Evolutionary conservation across 78 protist species (phyloP).

Genomic region (Dictyostelium firmibasis): DNA sequence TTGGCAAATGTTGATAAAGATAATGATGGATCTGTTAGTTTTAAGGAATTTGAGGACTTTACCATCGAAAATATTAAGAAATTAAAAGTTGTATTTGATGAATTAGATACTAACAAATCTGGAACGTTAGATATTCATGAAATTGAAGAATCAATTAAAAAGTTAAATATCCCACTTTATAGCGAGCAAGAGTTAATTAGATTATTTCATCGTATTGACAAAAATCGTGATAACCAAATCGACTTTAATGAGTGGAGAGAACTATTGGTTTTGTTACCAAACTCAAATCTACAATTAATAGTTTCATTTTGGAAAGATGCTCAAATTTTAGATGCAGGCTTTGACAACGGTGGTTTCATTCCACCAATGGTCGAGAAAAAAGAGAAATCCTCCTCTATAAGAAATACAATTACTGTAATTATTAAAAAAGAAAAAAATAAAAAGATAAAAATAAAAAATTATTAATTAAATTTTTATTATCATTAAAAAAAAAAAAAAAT

Average conservation of each 20-base stretch:
- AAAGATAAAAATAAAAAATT: neutral
- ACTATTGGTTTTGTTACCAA: constrained; percentile 44
- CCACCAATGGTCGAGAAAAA: constrained; percentile 32
- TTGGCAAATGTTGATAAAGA: neutral
- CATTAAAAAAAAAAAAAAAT: too few species aligned
- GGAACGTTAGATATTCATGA: constrained; percentile 52
- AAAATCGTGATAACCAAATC: constrained; percentile 39
- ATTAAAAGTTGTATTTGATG: constrained; percentile 32
- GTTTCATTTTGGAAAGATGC: constrained; percentile 67
- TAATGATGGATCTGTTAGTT: constrained; percentile 48
- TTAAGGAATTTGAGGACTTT: constrained; percentile 49
- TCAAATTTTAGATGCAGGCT: constrained; percentile 45
- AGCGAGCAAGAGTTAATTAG: constrained; percentile 50
- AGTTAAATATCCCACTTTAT: constrained; percentile 11
- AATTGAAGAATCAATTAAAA: constrained; percentile 42
- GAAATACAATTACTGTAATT: neutral
- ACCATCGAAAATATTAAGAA: neutral
- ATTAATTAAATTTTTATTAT: too few species aligned
- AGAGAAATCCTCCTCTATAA: neutral
- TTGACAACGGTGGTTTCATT: constrained; percentile 51
- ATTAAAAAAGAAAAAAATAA: neutral
- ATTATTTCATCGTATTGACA: constrained; percentile 32
- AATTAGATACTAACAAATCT: constrained; percentile 27
- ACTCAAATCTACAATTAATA: neutral
- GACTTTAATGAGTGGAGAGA: constrained; percentile 77